Evolutionary conservation across 2,329 filamentous ascomycete genomes (phyloP), one percentile per base, ranked within the genome.

Genomic region (Tolypocladium guangdongense): DNA sequence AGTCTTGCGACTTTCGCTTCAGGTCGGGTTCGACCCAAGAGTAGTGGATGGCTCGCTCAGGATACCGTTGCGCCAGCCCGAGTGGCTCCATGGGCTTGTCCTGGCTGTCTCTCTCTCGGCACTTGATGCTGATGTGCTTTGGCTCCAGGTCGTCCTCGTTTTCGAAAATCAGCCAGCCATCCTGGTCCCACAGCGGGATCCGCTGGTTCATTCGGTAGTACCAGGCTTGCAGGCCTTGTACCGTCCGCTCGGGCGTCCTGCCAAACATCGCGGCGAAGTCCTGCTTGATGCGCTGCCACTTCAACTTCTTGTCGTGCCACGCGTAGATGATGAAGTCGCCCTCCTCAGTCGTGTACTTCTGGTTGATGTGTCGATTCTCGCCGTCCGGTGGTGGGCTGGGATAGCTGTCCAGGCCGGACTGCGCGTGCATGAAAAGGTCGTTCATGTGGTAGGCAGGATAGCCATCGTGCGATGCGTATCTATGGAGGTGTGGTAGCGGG

Each of bases 11-110:
- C 38, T 67, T 64, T 46, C 59, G 55, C 58, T 73, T 73, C 50
- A 71, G 57, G 48, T 71, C 67, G 2, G 62, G 52, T 8, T 70
- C 64, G 16, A 77, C 71, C 75, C 75, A 78, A 5, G 61, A 51
- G 58, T 77, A 78, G 37, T 67, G 63, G 38, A 77, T 64, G 7
- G 74, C 74, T 27, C 73, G 68, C 54, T 77, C 74, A 2, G 75
- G 75, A 53, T 73, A 77, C n/a, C 76, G 66, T 52, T 71, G 69
- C 0, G 66, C 68, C 12, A 72, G 62, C 1, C 69, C 69, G 27
- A 71, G 60, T 1, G 67, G 67, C 53, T 70, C 66, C 60, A 63
- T 63, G 20, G 68, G 66, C 54, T 66, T 68, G 56, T 66, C 66
- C 47, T 68, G 66, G 50, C 60, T 65, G 48, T 71, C 68, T 32